Conservation (phyloP, 2,329 filamentous ascomycete genomes). For the Dryadomyces quercus-mongolicae region DNA sequence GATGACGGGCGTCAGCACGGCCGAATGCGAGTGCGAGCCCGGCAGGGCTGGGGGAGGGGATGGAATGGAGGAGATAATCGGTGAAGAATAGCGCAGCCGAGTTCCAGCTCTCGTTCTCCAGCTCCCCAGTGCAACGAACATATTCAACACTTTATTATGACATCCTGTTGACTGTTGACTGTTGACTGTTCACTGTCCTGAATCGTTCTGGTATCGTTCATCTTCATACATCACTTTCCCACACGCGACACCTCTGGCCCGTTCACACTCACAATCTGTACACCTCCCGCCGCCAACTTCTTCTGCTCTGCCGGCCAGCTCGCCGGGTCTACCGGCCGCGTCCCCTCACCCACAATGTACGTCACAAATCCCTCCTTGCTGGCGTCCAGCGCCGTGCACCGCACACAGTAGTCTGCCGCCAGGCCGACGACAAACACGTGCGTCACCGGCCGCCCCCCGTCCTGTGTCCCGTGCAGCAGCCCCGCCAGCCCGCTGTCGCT, state of each 20-base stretch:
- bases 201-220: not conserved
- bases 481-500: constrained; percentile 51
- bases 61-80: too few species aligned
- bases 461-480: constrained; percentile 29
- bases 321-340: constrained; percentile 54
- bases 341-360: constrained; percentile 68
- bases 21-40: too few species aligned
- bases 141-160: too few species aligned
- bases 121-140: too few species aligned
- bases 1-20: too few species aligned
- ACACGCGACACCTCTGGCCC: constrained; percentile 44
- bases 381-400: constrained; percentile 68
- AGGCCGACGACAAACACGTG: constrained; percentile 80
- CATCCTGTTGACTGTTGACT: too few species aligned
- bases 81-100: too few species aligned
- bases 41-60: too few species aligned
- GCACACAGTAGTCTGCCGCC: constrained; percentile 84
- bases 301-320: constrained; percentile 42
- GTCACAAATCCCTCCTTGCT: constrained; percentile 62
- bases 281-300: constrained; percentile 45
- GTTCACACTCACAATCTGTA: constrained; percentile 47
- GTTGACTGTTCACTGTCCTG: too few species aligned
- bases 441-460: constrained; percentile 40
- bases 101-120: too few species aligned
- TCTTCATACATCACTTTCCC: not conserved